Evolutionary conservation across 306 rosid species (phyloP).

Genomic region (Glycyrrhiza uralensis): DNA sequence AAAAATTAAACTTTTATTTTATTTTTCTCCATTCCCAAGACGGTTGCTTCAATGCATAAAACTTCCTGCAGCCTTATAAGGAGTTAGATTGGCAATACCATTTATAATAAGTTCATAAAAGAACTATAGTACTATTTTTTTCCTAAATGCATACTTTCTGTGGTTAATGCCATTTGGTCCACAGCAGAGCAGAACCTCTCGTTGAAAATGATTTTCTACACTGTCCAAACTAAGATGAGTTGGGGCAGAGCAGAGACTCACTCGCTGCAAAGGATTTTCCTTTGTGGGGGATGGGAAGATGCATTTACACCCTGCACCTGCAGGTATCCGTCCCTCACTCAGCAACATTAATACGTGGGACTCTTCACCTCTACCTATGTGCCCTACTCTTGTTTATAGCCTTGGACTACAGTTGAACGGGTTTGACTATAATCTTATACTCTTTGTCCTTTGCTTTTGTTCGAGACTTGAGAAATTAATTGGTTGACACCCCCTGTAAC

Average conservation of each 20-base stretch:
- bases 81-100: conserved; percentile 18
- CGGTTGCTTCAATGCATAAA: neutral
- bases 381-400: neutral
- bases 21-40: conserved; percentile 3
- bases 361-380: conserved; percentile 14
- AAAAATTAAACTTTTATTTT: neutral
- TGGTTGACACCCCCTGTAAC: too few species aligned
- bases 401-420: neutral
- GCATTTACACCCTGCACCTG: conserved; percentile 40
- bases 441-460: neutral
- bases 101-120: conserved; percentile 11
- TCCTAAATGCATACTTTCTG: conserved; percentile 18
- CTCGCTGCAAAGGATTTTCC: conserved; percentile 21
- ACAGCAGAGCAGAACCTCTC: conserved; percentile 14
- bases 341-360: conserved; percentile 23
- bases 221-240: conserved; percentile 23
- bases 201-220: conserved; percentile 29
- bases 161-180: conserved; percentile 34
- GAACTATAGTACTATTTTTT: conserved; percentile 1
- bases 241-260: too few species aligned
- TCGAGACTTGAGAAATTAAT: neutral
- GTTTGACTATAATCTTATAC: conserved; percentile 22
- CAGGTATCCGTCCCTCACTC: conserved; percentile 25
- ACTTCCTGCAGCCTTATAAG: conserved; percentile 6
- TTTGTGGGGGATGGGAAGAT: conserved; percentile 3